Base-by-base conservation (phyloP, 805 yeast genomes). In the Candida glaebosa region DNA sequence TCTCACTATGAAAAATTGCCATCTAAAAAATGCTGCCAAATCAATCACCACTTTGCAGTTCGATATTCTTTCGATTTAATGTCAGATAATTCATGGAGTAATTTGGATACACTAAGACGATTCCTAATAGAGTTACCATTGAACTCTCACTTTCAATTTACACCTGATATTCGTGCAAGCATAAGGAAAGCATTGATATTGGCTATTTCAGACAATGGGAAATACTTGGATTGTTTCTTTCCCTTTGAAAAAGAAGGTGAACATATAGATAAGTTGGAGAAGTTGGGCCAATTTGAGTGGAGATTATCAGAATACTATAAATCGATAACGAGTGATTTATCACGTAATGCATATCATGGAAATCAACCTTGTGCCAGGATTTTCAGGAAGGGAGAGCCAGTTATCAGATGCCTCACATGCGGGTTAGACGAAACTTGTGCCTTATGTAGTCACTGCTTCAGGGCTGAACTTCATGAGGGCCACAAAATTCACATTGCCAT, bases 341-440 rank as follows among this genome's bases (percentile, higher is more conserved):
- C 25, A 45, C 49, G 26, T 12, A 28, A 59, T 34, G 68, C 69
- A 4, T 60, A 54, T 44, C 95, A 87, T 54, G 71, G 76, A 16
- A 76, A 80, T 14, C 68, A 86, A 58, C 83, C 91, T 0, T 87
- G 96, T 58, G 84, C 87, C 2, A 68, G 82, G 16, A 79, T 81
- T 39, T 83, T 87, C 52, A 69, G 76, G 35, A 76, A 80, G 37
- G 95, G 96, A 4, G 95, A 87, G 55, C 89, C 93, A 0, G 82
- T 87, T 3, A 84, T 84, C 56, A 69, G 89, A 32, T 87, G 96
- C 56, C 52, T 80, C 25, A 76, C 90, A 25, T 72, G 95, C 62
- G 90, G 87, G 0, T 74, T 74, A 38, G 95, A 87, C 55, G 95
- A 86, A 34, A 81, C 91, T 0, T 84, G 95, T 60, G 95, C 90